Conservation (phyloP, 768 basidiomycete species). For the Auricularia sp. region DNA sequence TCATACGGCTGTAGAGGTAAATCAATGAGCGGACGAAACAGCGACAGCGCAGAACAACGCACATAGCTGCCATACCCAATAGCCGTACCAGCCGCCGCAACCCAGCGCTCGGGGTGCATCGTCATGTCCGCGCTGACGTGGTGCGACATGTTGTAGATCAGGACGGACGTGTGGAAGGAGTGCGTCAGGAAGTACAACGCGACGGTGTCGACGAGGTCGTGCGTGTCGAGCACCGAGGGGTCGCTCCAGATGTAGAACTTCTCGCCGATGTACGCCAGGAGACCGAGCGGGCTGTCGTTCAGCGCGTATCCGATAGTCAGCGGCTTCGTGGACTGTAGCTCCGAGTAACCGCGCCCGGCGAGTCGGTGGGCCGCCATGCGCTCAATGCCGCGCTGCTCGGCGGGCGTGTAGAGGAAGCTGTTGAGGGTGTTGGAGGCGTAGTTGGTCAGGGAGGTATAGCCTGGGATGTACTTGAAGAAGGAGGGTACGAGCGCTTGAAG, state of each 20-base stretch:
- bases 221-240: conserved; percentile 7
- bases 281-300: conserved; percentile 9
- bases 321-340: conserved; percentile 6
- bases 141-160: conserved; percentile 11
- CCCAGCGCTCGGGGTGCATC: conserved; percentile 6
- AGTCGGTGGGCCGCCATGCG: not conserved
- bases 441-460: not conserved
- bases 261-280: conserved; percentile 15
- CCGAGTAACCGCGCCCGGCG: not conserved
- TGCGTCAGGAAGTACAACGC: conserved; percentile 14
- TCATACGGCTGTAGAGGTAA: not conserved
- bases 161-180: conserved; percentile 12
- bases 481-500: not conserved
- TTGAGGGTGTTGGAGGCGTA: not conserved
- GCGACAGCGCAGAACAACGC: not conserved
- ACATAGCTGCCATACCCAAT: conserved; percentile 12
- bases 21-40: not conserved
- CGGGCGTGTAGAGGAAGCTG: not conserved
- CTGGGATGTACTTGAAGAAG: not conserved
- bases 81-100: conserved; percentile 2
- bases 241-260: conserved; percentile 15
- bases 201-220: conserved; percentile 13
- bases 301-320: conserved; percentile 14
- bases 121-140: conserved; percentile 5
- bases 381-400: not conserved